A percentile compares a stretch with the other conserved stretches of the same genome.
phyloP scores from a whole-genome alignment of 75 land plant species.

The Pinus albicaulis region DNA sequence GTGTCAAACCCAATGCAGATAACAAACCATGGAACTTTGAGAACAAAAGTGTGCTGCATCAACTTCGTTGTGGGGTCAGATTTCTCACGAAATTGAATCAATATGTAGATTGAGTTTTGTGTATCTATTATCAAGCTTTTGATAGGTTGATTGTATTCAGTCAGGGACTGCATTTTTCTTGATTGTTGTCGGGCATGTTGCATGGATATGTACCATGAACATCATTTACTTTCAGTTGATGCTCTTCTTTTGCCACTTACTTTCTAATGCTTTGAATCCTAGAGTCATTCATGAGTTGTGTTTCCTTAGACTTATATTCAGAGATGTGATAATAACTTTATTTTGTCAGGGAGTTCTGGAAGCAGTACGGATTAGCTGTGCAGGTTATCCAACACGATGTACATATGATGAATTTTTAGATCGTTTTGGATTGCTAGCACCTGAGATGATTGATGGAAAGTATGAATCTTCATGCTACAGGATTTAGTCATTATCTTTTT shows the following conservation, averaged over 20 bases:
- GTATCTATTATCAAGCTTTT: no score
- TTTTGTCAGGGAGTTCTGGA: constrained; percentile 72
- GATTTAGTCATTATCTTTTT: neutral
- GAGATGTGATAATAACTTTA: constrained; percentile 6
- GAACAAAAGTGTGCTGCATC: constrained; percentile 85
- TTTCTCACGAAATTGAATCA: neutral
- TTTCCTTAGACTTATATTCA: neutral
- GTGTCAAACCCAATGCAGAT: constrained; percentile 92
- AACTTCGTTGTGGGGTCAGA: constrained; percentile 95
- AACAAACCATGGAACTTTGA: constrained; percentile 92
- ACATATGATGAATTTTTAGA: constrained; percentile 72
- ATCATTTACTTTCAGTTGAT: neutral
- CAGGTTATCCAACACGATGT: constrained; percentile 82
- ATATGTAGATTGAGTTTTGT: neutral
- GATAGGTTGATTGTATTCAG: no score
- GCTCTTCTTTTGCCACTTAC: neutral
- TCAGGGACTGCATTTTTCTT: no score
- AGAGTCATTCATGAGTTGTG: neutral
- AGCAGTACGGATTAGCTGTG: constrained; percentile 86
- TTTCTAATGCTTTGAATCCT: neutral
- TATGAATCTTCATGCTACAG: constrained; percentile 7
- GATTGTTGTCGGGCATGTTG: no score
- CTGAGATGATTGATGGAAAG: constrained; percentile 61
- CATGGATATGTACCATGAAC: no score
- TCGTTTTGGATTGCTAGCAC: constrained; percentile 72